Percentiles rank a stretch among this genome's conserved stretches.
phyloP scores from a whole-genome alignment of 805 yeast genomes.

The Blastobotrys attinorum region DNA sequence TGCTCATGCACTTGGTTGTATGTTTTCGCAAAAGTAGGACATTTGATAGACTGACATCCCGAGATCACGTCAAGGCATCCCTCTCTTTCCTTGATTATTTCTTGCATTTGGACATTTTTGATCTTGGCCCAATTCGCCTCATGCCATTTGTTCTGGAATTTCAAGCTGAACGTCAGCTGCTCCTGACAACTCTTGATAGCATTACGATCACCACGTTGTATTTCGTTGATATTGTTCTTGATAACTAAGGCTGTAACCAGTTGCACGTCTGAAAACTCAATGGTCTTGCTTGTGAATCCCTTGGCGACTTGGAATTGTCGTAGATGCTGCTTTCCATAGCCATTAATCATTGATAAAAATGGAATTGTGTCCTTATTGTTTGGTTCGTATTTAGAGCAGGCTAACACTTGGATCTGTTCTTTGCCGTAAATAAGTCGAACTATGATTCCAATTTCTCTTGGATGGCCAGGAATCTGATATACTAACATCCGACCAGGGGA shows the following conservation, averaged over 20 bases:
- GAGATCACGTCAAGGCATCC: conserved; percentile 29
- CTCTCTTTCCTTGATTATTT: conserved; percentile 33
- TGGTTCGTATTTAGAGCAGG: not conserved
- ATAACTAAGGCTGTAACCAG: conserved; percentile 5
- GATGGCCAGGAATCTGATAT: conserved; percentile 42
- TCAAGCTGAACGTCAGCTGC: conserved; percentile 1
- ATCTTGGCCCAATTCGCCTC: conserved; percentile 37
- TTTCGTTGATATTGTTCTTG: not conserved
- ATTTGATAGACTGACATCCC: conserved; percentile 25
- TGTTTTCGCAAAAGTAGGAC: conserved; percentile 39
- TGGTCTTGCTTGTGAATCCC: conserved; percentile 3
- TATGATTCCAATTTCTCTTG: conserved; percentile 46
- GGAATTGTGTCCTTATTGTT: conserved; percentile 4
- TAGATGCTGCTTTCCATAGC: conserved; percentile 6
- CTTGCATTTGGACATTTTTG: conserved; percentile 31
- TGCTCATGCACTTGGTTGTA: conserved; percentile 40
- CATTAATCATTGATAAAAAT: conserved; percentile 5
- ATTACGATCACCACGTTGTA: conserved; percentile 1
- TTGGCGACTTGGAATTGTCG: not conserved
- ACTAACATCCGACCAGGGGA: conserved; percentile 50
- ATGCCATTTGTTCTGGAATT: conserved; percentile 10
- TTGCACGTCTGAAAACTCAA: conserved; percentile 6
- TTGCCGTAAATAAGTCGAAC: conserved; percentile 21
- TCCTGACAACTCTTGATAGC: not conserved
- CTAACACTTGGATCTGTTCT: conserved; percentile 4